Percentiles rank a stretch among this genome's conserved stretches.
These are phyloP conservation scores for Candida endomychidarum DNA, from an alignment of 805 yeast genomes.

Conservation along the genomic window DNA sequence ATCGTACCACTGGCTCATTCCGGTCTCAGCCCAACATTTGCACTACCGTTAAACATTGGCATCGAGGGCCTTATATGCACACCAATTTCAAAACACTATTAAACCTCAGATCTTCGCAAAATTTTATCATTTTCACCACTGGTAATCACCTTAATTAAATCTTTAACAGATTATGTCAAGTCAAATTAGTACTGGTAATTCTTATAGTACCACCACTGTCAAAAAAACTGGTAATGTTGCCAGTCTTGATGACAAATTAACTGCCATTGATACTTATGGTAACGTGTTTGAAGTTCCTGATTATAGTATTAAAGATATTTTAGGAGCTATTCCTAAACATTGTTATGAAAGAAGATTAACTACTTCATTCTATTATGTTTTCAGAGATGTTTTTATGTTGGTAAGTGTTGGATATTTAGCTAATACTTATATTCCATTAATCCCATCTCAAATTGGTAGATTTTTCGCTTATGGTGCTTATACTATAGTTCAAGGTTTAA, in stretches of 20 bases:
- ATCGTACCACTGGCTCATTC: no score
- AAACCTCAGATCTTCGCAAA: conserved; percentile 5
- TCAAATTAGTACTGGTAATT: conserved; percentile 7
- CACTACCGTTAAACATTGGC: no score
- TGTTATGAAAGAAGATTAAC: conserved; percentile 66
- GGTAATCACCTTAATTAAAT: background rate
- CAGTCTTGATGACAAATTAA: conserved; percentile 23
- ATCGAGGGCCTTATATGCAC: no score
- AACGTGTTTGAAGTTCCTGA: conserved; percentile 72
- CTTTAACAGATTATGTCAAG: background rate
- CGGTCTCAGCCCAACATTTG: conserved; percentile 1
- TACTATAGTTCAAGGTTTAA: conserved; percentile 44
- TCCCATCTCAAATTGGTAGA: conserved; percentile 46
- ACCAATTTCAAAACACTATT: background rate
- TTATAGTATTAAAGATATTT: conserved; percentile 70
- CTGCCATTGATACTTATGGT: conserved; percentile 62
- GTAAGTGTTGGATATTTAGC: conserved; percentile 53
- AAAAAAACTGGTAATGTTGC: conserved; percentile 43
- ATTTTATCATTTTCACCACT: background rate
- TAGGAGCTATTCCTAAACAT: conserved; percentile 68
- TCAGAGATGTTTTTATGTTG: conserved; percentile 54
- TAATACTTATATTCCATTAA: conserved; percentile 50
- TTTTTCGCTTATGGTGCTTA: conserved; percentile 35
- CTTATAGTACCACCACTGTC: conserved; percentile 5
- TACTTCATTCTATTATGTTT: conserved; percentile 61